phyloP scores from a whole-genome alignment of 140 eudicot genomes.

The Oenanthe javanica region DNA sequence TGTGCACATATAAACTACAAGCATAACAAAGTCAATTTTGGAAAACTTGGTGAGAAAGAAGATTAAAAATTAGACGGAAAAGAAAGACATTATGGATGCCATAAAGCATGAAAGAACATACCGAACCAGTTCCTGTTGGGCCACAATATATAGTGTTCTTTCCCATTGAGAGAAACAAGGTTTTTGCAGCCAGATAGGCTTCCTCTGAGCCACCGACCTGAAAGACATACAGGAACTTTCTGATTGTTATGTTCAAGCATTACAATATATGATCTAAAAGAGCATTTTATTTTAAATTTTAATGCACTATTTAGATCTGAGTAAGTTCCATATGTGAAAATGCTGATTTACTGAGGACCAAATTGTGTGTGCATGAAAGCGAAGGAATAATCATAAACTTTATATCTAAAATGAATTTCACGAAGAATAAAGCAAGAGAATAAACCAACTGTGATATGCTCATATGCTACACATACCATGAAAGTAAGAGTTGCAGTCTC shows the following conservation, averaged over 20 bases:
- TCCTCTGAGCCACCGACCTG: slow-evolving; percentile 94
- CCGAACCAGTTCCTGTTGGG: slow-evolving; percentile 87
- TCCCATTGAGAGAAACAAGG: slow-evolving; percentile 77
- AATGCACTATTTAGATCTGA: not conserved
- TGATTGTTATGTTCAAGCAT: not conserved
- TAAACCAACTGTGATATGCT: not conserved
- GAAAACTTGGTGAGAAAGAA: not conserved
- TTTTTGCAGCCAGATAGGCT: slow-evolving; percentile 61
- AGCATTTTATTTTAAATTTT: not conserved
- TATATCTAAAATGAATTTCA: not conserved
- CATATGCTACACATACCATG: slow-evolving; percentile 46
- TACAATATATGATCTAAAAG: not conserved
- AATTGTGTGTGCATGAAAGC: not conserved
- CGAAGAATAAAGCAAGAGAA: not conserved
- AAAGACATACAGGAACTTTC: slow-evolving; percentile 1
- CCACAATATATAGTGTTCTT: slow-evolving; percentile 83
- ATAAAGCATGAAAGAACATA: slow-evolving; percentile 23
- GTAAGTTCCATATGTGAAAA: not conserved
- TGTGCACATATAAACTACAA: not conserved
- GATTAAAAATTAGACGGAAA: not conserved
- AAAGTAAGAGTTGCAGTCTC: slow-evolving; percentile 80
- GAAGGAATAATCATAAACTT: not conserved
- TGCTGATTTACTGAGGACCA: not conserved
- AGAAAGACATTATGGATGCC: not conserved
- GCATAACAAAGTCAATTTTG: not conserved